Percentiles rank a stretch among this genome's conserved stretches.
Evolutionary conservation across 1,139 yeast species (phyloP).

Genomic region (Geotrichum bryndzae): DNA sequence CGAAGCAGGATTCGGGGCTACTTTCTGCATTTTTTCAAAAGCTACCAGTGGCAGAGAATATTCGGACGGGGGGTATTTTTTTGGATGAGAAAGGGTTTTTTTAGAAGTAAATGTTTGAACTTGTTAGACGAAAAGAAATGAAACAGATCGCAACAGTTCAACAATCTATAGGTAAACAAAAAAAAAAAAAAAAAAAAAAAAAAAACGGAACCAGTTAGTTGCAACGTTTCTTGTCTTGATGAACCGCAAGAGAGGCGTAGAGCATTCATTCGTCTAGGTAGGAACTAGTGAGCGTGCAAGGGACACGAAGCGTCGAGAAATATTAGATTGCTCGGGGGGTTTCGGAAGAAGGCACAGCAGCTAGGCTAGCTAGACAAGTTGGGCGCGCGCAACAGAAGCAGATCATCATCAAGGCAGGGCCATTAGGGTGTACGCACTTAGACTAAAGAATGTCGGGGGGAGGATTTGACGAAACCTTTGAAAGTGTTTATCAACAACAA

Average conservation of each 20-base stretch:
- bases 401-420: background rate
- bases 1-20: background rate
- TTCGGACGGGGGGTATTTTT: background rate
- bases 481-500: background rate
- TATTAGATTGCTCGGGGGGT: background rate
- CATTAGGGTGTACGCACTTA: background rate
- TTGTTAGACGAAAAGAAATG: conserved; percentile 15
- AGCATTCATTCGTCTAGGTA: background rate
- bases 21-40: background rate
- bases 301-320: background rate
- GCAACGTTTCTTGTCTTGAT: background rate
- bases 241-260: background rate
- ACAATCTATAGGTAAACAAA: background rate
- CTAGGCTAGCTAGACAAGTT: conserved; percentile 3
- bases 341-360: background rate
- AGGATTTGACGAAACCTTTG: background rate
- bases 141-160: conserved; percentile 16
- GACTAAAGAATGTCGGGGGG: background rate
- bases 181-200: background rate
- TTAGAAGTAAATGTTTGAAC: background rate
- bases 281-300: background rate
- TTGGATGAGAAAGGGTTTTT: background rate
- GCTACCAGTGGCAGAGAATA: background rate
- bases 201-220: background rate
- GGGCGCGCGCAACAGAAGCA: background rate